Percentiles rank a stretch among this genome's conserved stretches.
These are phyloP conservation scores for Sisymbrium irio DNA, from an alignment of 345 rosid genomes.

Conservation along the genomic window DNA sequence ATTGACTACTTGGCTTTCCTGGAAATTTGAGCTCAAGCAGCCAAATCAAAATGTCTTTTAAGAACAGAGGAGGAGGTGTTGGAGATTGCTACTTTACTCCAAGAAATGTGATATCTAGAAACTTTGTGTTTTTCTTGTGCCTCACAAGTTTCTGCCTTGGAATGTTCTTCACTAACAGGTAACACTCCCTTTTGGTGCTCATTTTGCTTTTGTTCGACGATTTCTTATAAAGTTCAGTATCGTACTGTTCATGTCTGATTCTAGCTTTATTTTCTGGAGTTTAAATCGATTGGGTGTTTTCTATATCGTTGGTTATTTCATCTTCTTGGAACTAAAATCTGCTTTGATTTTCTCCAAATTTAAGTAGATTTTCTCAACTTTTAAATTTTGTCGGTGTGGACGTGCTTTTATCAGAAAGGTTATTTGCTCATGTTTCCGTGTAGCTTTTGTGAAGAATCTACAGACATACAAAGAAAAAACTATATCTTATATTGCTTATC, in stretches of 20 bases:
- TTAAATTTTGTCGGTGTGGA: conserved; percentile 27
- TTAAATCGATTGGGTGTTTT: background rate
- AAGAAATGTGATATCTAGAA: conserved; percentile 49
- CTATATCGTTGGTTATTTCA: background rate
- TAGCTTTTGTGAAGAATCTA: background rate
- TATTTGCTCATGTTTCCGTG: conserved; percentile 1
- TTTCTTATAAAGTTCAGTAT: background rate
- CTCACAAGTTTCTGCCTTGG: conserved; percentile 71
- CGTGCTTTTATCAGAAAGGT: background rate
- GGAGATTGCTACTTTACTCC: conserved; percentile 29
- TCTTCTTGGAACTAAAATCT: conserved; percentile 11
- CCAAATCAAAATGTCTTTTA: conserved; percentile 48
- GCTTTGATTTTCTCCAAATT: background rate
- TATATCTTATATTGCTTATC: background rate
- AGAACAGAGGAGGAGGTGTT: conserved; percentile 40
- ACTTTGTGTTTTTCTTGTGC: conserved; percentile 61
- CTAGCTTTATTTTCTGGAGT: background rate
- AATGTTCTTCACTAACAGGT: conserved; percentile 84
- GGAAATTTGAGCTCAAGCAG: conserved; percentile 3
- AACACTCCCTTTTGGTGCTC: background rate
- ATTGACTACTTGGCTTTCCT: conserved; percentile 1
- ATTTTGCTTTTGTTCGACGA: background rate
- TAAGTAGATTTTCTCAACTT: conserved; percentile 1
- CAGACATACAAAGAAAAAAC: background rate
- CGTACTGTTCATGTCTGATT: conserved; percentile 22